Conservation (phyloP, 495 filamentous ascomycete genomes). For the Penicillium riverlandense region DNA sequence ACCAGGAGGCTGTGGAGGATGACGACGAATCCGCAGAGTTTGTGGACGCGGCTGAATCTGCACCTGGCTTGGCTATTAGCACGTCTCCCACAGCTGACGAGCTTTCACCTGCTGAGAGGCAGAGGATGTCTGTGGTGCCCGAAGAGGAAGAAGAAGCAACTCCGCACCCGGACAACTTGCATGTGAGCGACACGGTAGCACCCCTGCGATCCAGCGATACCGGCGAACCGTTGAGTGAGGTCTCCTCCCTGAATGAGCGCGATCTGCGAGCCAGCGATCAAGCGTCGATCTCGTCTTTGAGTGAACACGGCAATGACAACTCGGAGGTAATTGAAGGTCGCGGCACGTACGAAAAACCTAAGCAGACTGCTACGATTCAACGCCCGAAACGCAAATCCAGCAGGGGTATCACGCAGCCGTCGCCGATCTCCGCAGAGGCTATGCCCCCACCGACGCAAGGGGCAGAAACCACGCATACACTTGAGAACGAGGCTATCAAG, state of each 20-base stretch:
- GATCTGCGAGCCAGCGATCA: too few relatives aligned
- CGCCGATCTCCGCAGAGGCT: conserved; percentile 18
- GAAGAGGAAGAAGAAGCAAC: conserved; percentile 17
- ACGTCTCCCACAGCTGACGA: conserved; percentile 7
- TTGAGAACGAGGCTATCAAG: conserved; percentile 18
- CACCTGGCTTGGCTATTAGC: conserved; percentile 16
- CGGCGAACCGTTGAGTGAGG: too few relatives aligned
- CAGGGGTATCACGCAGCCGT: conserved; percentile 18
- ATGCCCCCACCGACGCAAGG: conserved; percentile 25
- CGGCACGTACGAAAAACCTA: conserved; percentile 29
- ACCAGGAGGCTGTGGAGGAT: conserved; percentile 39
- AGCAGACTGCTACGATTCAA: conserved; percentile 20
- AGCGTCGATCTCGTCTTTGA: conserved; percentile 14
- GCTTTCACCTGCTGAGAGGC: conserved; percentile 6
- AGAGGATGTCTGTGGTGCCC: conserved; percentile 16
- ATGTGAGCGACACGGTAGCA: conserved; percentile 13
- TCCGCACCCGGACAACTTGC: neutral
- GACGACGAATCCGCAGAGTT: conserved; percentile 27
- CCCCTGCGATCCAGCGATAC: conserved; percentile 12
- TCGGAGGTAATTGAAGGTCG: conserved; percentile 31
- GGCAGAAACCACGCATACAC: conserved; percentile 16
- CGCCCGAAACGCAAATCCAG: conserved; percentile 28
- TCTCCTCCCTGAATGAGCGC: too few relatives aligned
- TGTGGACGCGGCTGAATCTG: conserved; percentile 18
- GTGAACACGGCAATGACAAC: conserved; percentile 13